Base-by-base conservation (phyloP, 2,329 filamentous ascomycete species). In the Purpureocillium takamizusanense region DNA sequence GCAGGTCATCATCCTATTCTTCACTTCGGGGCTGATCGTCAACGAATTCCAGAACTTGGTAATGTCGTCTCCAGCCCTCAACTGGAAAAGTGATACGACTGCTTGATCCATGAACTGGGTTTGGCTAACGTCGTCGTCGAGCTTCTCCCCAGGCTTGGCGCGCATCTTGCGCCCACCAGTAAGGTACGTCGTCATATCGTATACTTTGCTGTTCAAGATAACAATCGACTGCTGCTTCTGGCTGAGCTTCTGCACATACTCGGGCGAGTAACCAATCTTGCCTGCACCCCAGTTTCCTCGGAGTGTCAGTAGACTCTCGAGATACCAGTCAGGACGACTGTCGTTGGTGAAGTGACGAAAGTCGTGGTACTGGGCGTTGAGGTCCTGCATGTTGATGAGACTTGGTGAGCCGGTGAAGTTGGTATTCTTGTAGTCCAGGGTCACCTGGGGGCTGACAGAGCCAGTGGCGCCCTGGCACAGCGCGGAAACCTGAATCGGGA, bases 401-500 rank as follows among this genome's bases (percentile, higher is more conserved):
- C 66, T 75, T 15, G 80, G 76, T 11, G 77, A 74, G 14, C 81
- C 82, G 12, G 78, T 77, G 39, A 81, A 70, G 59, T 98, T 98
- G 44, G 77, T 78, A 29, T 72, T 77, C 46, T 79, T 80, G 63
- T 90, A 97, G 59, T 90, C 83, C 21, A 98, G 72, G 34, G 83
- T 82, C n/a, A 98, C 86, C 31, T 78, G 73, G 4, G 75, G 74
- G 52, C 86, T 73, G 32, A 79, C 66, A 2, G 52, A 55, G 16
- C 83, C 85, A 46, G 80, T 70, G 25, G 74, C 76, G 42, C 90
- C 92, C 42, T 83, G 76, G 61, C 92, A 98, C 29, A 98, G 72
- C 32, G 90, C 88, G 4, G 83, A 94, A 13, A 98, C 90, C 58
- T 98, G 92, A 1, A 98, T 73, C 0, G 94, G 92, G 65, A 98